These are phyloP conservation scores for Coelastrella sp. DNA, from an alignment of 139 green algal species.

Conservation along the genomic window DNA sequence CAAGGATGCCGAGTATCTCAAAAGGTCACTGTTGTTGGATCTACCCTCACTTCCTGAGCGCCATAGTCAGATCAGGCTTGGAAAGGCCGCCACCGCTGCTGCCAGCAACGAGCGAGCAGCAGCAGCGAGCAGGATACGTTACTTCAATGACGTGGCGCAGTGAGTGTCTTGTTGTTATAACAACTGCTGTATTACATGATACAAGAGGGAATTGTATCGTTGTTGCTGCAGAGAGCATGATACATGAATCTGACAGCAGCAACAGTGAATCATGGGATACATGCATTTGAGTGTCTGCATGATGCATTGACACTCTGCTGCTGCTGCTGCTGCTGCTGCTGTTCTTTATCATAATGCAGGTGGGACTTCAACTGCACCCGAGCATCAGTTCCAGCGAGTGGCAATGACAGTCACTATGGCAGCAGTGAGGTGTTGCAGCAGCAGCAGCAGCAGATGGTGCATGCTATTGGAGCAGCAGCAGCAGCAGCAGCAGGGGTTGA, in stretches of 20 bases:
- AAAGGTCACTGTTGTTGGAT: slow-evolving; percentile 46
- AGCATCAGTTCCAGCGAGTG: neutral
- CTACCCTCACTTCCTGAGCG: slow-evolving; percentile 55
- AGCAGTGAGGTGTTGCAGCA: neutral
- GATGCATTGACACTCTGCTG: too few species aligned
- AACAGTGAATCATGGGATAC: too few species aligned
- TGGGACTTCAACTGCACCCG: slow-evolving; percentile 1
- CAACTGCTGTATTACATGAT: too few species aligned
- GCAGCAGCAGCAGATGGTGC: neutral
- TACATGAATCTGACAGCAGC: too few species aligned
- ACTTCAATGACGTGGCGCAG: slow-evolving; percentile 38
- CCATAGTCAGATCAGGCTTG: slow-evolving; percentile 39
- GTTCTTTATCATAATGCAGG: neutral
- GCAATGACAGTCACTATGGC: neutral
- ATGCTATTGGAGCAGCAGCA: neutral
- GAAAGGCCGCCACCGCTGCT: neutral
- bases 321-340: too few species aligned
- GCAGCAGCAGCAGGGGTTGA: neutral
- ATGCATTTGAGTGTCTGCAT: too few species aligned
- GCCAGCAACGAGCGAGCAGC: neutral
- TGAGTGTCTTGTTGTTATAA: neutral
- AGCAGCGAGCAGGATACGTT: slow-evolving; percentile 29
- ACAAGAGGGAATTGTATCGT: too few species aligned
- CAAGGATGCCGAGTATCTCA: slow-evolving; percentile 55
- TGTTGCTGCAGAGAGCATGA: neutral